Percentiles rank a stretch among this genome's conserved stretches.
These are phyloP conservation scores for Licmophora abbreviata DNA, from an alignment of 108 stramenopile genomes.

Conservation along the genomic window DNA sequence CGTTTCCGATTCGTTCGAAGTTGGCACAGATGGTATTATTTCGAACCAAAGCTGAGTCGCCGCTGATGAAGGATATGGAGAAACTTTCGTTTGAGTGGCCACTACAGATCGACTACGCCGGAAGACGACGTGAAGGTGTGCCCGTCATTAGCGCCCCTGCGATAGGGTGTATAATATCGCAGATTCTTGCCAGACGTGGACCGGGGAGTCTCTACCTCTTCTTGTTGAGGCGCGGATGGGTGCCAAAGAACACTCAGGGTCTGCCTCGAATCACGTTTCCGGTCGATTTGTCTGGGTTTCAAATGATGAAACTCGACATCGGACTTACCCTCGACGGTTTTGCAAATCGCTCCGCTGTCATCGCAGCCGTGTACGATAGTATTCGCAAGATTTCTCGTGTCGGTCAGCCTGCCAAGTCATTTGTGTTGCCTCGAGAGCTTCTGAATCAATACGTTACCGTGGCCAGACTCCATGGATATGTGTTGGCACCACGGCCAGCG, in stretches of 20 bases:
- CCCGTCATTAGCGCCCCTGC: conserved; percentile 41
- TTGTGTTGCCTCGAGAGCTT: conserved; percentile 29
- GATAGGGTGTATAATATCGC: conserved; percentile 59
- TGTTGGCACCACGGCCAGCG: conserved; percentile 54
- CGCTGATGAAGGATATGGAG: conserved; percentile 39
- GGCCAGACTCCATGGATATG: conserved; percentile 58
- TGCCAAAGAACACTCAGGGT: conserved; percentile 39
- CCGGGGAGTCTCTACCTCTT: conserved; percentile 63
- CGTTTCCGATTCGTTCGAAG: neutral
- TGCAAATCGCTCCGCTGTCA: conserved; percentile 56
- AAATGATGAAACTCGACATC: conserved; percentile 58
- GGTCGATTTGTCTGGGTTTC: conserved; percentile 67
- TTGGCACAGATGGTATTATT: conserved; percentile 14
- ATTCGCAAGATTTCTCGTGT: conserved; percentile 16
- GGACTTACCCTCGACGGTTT: conserved; percentile 58
- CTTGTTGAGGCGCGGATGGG: conserved; percentile 51
- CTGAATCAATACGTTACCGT: conserved; percentile 50
- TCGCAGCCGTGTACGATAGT: conserved; percentile 57
- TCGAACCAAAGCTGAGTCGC: conserved; percentile 31
- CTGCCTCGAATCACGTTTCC: conserved; percentile 65
- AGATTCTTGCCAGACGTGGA: conserved; percentile 60
- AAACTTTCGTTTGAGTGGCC: conserved; percentile 60
- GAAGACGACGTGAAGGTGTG: neutral
- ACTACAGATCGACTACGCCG: conserved; percentile 37
- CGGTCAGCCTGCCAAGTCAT: conserved; percentile 10